Conservation (phyloP, 495 filamentous ascomycete species). For the Astrothelium macrocarpum region DNA sequence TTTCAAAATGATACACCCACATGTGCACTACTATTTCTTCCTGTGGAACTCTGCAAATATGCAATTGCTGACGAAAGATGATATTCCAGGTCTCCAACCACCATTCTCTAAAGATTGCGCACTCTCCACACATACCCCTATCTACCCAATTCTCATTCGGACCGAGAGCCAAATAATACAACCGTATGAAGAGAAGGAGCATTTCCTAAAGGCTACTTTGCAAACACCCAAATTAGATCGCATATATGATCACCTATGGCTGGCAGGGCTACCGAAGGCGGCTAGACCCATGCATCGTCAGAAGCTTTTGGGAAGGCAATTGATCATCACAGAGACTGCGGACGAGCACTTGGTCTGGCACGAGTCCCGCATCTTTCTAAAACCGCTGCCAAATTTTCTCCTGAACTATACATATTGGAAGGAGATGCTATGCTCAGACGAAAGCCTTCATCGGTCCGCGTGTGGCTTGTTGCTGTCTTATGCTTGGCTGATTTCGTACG, state of each 20-base stretch:
- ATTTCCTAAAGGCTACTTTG: neutral
- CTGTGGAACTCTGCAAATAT: no score
- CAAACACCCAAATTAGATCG: slow-evolving; percentile 10
- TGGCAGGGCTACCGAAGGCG: slow-evolving; percentile 39
- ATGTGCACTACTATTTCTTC: no score
- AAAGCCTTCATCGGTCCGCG: neutral
- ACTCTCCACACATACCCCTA: neutral
- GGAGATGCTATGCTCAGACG: neutral
- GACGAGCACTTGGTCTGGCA: slow-evolving; percentile 50
- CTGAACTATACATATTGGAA: slow-evolving; percentile 39
- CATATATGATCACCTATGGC: slow-evolving; percentile 34
- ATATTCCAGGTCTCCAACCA: neutral
- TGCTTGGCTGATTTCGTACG: neutral
- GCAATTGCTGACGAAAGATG: neutral
- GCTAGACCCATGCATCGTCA: slow-evolving; percentile 43
- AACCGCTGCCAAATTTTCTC: slow-evolving; percentile 48
- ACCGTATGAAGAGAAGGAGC: neutral
- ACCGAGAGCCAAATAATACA: neutral
- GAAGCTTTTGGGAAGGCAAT: slow-evolving; percentile 32
- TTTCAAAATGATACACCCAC: no score
- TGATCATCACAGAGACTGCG: slow-evolving; percentile 40
- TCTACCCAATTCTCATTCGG: neutral
- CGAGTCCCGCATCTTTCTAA: slow-evolving; percentile 43
- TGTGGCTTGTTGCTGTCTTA: neutral
- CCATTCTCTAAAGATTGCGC: neutral